These are phyloP conservation scores for Rhododendron kiyosumense DNA, from an alignment of 148 eudicot genomes.

Conservation along the genomic window DNA sequence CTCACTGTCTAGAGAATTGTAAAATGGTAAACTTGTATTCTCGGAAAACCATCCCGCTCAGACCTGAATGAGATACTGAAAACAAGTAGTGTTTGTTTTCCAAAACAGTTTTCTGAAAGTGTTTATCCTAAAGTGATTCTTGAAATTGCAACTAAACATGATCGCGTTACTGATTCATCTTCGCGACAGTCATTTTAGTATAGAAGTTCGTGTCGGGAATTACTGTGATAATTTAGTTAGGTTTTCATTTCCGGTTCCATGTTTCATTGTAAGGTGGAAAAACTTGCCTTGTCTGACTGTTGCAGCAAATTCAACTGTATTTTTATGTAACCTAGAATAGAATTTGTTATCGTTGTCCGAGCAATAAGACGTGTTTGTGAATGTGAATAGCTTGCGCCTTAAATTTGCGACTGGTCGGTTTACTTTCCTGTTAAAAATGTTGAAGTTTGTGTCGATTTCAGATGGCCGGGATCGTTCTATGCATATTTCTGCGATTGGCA, in stretches of 20 bases:
- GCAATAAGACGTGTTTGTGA: neutral
- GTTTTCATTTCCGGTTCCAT: neutral
- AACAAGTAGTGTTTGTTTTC: neutral
- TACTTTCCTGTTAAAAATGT: neutral
- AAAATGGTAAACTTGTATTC: neutral
- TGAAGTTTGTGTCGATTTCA: neutral
- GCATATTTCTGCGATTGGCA: neutral
- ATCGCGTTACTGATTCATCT: neutral
- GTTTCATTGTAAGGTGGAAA: slow-evolving; percentile 8
- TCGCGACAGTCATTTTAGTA: neutral
- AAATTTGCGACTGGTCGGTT: neutral
- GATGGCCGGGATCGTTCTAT: neutral
- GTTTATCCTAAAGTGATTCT: neutral
- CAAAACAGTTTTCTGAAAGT: neutral
- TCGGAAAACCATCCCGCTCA: neutral
- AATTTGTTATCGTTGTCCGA: slow-evolving; percentile 4
- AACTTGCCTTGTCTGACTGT: neutral
- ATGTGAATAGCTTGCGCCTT: neutral
- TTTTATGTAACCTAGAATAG: slow-evolving; percentile 20
- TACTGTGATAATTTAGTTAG: neutral
- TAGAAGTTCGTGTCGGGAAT: neutral
- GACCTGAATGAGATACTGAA: neutral
- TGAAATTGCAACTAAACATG: neutral
- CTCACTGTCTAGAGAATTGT: neutral
- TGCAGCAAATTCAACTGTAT: neutral